phyloP scores from a whole-genome alignment of 768 basidiomycete genomes.

The Rhodotorula toruloides region DNA sequence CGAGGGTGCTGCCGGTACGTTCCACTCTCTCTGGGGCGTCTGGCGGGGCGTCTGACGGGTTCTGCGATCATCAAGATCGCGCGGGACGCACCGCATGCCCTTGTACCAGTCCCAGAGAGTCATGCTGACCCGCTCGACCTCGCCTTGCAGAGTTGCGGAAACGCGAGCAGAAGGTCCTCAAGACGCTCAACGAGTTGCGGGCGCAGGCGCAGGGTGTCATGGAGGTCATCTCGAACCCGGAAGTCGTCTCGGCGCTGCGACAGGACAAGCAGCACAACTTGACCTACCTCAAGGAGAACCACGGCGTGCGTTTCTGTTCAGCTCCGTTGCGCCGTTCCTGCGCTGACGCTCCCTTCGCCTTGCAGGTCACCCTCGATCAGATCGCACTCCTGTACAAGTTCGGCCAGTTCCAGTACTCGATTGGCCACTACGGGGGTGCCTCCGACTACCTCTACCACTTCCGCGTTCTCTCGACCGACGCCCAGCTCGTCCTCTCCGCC shows the following conservation, averaged over 20 bases:
- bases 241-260: conserved; percentile 85
- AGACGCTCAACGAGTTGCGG: conserved; percentile 74
- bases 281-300: conserved; percentile 87
- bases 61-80: no score
- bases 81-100: no score
- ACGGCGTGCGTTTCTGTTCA: conserved; percentile 56
- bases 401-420: conserved; percentile 98
- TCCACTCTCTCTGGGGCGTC: not conserved
- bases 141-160: conserved; percentile 65
- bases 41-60: no score
- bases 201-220: conserved; percentile 87
- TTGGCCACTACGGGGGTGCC: conserved; percentile 91
- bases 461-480: conserved; percentile 90
- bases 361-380: conserved; percentile 85
- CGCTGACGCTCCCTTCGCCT: not conserved
- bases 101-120: not conserved
- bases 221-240: conserved; percentile 93
- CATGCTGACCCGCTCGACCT: not conserved
- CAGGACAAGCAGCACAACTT: conserved; percentile 97
- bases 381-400: conserved; percentile 95
- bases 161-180: conserved; percentile 74
- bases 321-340: not conserved
- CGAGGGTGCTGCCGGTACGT: conserved; percentile 57
- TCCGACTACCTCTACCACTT: conserved; percentile 99
- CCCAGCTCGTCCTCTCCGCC: conserved; percentile 86